Evolutionary conservation across 352 stramenopile genomes (phyloP), one percentile per base, ranked within the genome.

Genomic region (Globisporangium yorkense): DNA sequence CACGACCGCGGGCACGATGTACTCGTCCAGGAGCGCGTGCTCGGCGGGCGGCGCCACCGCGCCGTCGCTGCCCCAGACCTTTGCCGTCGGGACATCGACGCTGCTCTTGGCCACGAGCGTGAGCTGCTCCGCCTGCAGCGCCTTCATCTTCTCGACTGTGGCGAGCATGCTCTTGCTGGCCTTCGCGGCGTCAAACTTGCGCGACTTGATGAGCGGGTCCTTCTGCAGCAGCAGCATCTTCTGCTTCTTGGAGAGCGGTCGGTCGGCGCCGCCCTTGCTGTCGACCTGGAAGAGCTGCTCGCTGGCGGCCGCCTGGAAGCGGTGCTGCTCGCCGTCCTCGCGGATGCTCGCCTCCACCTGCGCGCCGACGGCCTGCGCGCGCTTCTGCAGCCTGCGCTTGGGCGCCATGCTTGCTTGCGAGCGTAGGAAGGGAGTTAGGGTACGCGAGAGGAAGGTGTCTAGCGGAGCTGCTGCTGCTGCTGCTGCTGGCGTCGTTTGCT

Each of bases 261-360:
- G 65, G 6, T 56, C 46, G 16, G 41, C 66, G 41, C 75, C 82
- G 48, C 85, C 85, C 44, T 75, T 73, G 59, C 67, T 88, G 72
- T 94, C 85, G 51, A 93, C 71, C 59, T 89, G 77, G 70, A 92
- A 94, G 21, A 94, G 74, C 66, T 91, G 67, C n/a, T 82, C 67
- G 40, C 75, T 77, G 44, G 71, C 63, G 13, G 84, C 77, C 40
- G 84, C 67, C 68, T 93, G 66, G n/a, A 92, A 73, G 71, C 92
- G 90, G 51, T 88, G 80, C 40, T 85, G 74, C 61, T 94, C 79
- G 5, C 70, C 81, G 49, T 90, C 75, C 57, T 89, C 72, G n/a
- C 72, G 77, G 54, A 94, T 92, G 56, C 72, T 89, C 51, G 73
- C 77, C 62, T 94, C 85, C 55, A 94, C 74, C 59, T 88, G 65